Conservation (phyloP, 345 rosid species). For the Murraya paniculata region DNA sequence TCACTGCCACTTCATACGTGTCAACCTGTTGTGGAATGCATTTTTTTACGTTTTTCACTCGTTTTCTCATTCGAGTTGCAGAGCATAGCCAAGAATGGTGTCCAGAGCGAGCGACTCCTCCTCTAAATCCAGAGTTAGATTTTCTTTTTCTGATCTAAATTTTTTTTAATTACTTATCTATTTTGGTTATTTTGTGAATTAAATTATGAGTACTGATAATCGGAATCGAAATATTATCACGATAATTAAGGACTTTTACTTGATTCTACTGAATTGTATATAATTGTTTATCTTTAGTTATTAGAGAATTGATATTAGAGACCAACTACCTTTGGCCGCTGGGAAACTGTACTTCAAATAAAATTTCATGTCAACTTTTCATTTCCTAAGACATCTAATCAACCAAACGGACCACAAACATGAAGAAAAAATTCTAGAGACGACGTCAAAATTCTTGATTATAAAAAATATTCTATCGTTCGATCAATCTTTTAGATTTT, state of each 20-base stretch:
- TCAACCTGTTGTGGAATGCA: background rate
- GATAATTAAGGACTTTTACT: background rate
- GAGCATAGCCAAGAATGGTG: constrained; percentile 32
- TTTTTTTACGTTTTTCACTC: background rate
- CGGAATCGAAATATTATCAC: background rate
- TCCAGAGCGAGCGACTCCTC: constrained; percentile 42
- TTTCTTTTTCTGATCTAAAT: constrained; percentile 10
- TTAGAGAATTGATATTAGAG: background rate
- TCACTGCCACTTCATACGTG: constrained; percentile 24
- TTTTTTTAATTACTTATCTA: background rate
- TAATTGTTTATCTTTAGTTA: background rate
- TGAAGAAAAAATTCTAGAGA: background rate
- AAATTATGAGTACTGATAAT: background rate
- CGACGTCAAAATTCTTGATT: constrained; percentile 4
- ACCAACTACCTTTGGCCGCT: constrained; percentile 8
- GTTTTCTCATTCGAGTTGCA: constrained; percentile 11
- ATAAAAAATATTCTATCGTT: background rate
- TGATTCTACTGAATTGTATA: background rate
- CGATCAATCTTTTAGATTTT: background rate
- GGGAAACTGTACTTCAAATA: background rate
- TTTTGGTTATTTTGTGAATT: background rate
- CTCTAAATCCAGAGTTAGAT: constrained; percentile 41
- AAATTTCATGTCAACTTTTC: background rate
- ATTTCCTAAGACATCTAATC: background rate
- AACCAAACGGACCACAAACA: background rate